Base-by-base conservation (phyloP, 805 yeast species). In the Myxozyma sirexii region DNA sequence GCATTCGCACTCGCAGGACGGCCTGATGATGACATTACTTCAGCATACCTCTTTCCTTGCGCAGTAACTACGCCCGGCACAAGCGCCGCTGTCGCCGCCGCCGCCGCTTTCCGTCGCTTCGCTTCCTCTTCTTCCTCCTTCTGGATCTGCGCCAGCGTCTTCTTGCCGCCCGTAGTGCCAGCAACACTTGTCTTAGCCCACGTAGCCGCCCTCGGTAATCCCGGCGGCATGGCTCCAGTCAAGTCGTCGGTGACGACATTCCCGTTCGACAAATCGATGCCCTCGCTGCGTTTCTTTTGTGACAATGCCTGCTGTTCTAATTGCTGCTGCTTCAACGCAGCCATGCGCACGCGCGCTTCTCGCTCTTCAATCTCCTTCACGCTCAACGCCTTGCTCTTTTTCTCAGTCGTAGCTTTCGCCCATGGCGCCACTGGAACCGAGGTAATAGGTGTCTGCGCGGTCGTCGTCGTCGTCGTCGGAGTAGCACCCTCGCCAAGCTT, bases 61-160 rank as follows among this genome's bases (percentile, higher is more conserved):
- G 57, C 57, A 21, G 61, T 41, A 26, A 55, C 21, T 17, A 63
- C 58, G 4, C 54, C 47, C 2, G 67, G 45, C 7, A 41, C 49
- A 2, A 65, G 54, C 12, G 60, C 56, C 27, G 55, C 54, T 7
- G 57, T 48, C 3, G 44, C 53, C 5, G 57, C 53, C 3, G 44
- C 53, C 5, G 65, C 57, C 7, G 57, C 60, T 31, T 44, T 48
- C 15, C 51, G 42, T 50, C 60, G 61, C 49, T 57, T 57, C 12
- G 69, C 65, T 3, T 67, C 72, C 29, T 66, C 70, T 46, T 68
- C 73, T 55, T 75, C 78, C 62, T 76, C 79, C 54, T 62, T 68
- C 64, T 75, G 77, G 54, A 76, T 75, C 53, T 76, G 74, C 12
- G 73, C 71, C 26, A 76, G 61, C 1, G 77, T 67, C 58, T 72